Evolutionary conservation across 176 grass and related monocot species (phyloP).

Genomic region (Oryza officinalis): DNA sequence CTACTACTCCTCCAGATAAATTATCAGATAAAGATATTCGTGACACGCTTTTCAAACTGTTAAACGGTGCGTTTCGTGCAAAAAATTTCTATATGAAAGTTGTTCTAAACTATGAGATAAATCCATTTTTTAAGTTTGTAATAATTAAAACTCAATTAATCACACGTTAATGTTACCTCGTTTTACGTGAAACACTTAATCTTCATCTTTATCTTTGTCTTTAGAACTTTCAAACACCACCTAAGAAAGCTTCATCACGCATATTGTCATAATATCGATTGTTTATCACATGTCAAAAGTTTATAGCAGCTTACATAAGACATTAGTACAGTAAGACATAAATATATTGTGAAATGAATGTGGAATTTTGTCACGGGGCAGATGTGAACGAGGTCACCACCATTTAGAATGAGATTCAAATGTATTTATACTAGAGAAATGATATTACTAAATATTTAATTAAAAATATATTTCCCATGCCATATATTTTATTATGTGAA

Average conservation of each 20-base stretch:
- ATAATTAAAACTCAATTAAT: too few relatives aligned
- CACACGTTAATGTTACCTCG: too few relatives aligned
- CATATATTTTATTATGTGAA: background rate
- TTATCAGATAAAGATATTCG: too few relatives aligned
- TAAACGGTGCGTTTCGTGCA: too few relatives aligned
- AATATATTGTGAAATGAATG: background rate
- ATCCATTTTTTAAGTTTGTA: too few relatives aligned
- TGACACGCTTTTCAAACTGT: too few relatives aligned
- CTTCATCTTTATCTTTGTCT: too few relatives aligned
- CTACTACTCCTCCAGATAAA: too few relatives aligned
- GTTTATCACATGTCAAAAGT: conserved; percentile 12
- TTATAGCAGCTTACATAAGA: conserved; percentile 21
- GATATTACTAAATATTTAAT: background rate
- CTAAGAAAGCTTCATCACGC: conserved; percentile 23
- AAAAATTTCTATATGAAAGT: too few relatives aligned
- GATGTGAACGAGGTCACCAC: background rate
- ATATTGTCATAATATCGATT: conserved; percentile 13
- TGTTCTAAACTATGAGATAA: too few relatives aligned
- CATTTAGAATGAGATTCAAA: background rate
- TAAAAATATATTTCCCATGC: background rate
- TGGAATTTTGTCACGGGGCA: background rate
- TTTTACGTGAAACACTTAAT: too few relatives aligned
- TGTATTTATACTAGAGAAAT: conserved; percentile 9
- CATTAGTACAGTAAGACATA: background rate
- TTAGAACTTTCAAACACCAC: too few relatives aligned